Evolutionary conservation across 2,329 filamentous ascomycete genomes (phyloP).

Genomic region (Cladosporium halotolerans): DNA sequence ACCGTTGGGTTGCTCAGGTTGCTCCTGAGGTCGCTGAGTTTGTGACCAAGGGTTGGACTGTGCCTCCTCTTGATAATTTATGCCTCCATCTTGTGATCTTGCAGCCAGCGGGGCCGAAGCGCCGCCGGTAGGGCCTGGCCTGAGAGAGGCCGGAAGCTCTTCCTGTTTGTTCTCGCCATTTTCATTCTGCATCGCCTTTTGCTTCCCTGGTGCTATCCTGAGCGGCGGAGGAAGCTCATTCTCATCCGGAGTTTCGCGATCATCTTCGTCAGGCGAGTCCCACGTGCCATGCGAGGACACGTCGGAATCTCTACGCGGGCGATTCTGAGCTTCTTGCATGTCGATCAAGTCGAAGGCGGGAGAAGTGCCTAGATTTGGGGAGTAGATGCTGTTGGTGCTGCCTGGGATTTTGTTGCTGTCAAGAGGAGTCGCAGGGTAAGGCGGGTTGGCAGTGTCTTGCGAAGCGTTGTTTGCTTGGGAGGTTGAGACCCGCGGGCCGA

Average conservation of each 20-base stretch:
- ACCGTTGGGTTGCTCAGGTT: constrained; percentile 1
- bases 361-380: constrained; percentile 29
- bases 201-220: constrained; percentile 21
- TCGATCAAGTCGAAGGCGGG: constrained; percentile 38
- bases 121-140: constrained; percentile 21
- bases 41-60: constrained; percentile 24
- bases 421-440: constrained; percentile 40
- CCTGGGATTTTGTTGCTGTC: constrained; percentile 22
- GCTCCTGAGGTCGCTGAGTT: background rate
- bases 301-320: constrained; percentile 30
- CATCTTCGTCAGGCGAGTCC: constrained; percentile 24
- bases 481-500: constrained; percentile 34
- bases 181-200: constrained; percentile 15
- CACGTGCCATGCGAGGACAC: constrained; percentile 31
- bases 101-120: constrained; percentile 10
- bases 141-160: constrained; percentile 23
- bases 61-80: constrained; percentile 13
- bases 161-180: constrained; percentile 14
- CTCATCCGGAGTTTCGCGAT: constrained; percentile 12
- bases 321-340: constrained; percentile 23
- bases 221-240: constrained; percentile 26
- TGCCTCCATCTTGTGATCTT: constrained; percentile 17
- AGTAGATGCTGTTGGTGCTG: constrained; percentile 25
- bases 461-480: constrained; percentile 13
- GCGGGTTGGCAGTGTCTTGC: constrained; percentile 31